A percentile compares a stretch with the other conserved stretches of the same genome.
Evolutionary conservation across 306 rosid species (phyloP).

Genomic region (Dalbergia cultrata): DNA sequence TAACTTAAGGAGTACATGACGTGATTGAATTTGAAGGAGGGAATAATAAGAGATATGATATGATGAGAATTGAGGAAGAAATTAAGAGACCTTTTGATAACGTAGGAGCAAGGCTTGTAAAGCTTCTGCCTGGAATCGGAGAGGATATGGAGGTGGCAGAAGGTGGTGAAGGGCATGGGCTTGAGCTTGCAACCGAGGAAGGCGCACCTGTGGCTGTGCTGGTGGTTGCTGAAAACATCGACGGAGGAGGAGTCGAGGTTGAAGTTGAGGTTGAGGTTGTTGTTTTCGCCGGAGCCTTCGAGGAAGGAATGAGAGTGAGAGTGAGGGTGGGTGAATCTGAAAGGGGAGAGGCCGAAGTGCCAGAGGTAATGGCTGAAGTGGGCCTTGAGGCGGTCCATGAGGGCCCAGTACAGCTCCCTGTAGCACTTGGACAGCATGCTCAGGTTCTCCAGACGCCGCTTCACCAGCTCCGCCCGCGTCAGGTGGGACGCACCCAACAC

Average conservation of each 20-base stretch:
- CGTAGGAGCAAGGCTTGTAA: conserved; percentile 66
- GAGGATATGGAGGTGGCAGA: conserved; percentile 73
- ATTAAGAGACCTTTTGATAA: conserved; percentile 67
- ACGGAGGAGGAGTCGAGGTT: no score
- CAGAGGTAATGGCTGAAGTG: conserved; percentile 45
- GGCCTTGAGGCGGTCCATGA: conserved; percentile 39
- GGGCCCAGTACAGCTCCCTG: conserved; percentile 50
- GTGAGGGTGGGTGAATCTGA: background rate
- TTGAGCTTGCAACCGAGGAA: conserved; percentile 59
- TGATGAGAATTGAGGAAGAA: background rate
- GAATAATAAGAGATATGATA: no score
- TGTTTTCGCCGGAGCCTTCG: conserved; percentile 11
- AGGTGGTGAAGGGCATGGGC: conserved; percentile 76
- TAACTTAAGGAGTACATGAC: no score
- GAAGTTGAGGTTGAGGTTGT: background rate
- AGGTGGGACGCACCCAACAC: conserved; percentile 43
- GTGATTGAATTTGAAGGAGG: no score
- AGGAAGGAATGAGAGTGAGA: background rate
- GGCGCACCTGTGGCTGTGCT: conserved; percentile 45
- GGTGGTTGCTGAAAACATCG: no score
- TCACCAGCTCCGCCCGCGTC: conserved; percentile 38
- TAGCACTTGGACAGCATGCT: conserved; percentile 46
- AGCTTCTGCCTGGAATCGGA: conserved; percentile 75
- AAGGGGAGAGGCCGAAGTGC: conserved; percentile 41
- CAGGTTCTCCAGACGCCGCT: conserved; percentile 42